Evolutionary conservation across 2,329 filamentous ascomycete genomes (phyloP).

Genomic region (Fusarium buharicum): DNA sequence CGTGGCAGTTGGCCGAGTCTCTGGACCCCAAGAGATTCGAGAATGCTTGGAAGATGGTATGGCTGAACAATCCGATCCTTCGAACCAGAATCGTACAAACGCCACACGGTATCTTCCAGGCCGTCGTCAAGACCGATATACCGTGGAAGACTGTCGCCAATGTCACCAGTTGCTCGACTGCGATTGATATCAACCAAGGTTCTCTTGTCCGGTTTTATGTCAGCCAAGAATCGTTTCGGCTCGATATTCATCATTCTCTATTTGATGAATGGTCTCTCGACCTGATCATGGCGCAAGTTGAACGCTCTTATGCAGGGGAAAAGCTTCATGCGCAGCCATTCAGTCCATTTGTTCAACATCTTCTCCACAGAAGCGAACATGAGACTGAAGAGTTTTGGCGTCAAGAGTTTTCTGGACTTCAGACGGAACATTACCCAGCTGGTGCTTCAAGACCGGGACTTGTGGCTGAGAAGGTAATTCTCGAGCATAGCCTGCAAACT

Average conservation of each 20-base stretch:
- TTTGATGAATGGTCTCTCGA: slow-evolving; percentile 11
- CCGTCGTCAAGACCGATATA: background rate
- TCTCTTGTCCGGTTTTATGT: background rate
- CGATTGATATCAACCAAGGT: background rate
- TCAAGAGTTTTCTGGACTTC: background rate
- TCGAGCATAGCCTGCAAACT: background rate
- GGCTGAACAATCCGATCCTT: background rate
- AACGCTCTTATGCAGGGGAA: background rate
- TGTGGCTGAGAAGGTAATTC: background rate
- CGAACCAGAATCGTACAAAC: background rate
- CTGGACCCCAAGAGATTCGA: background rate
- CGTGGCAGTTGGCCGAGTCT: background rate
- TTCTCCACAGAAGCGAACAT: background rate
- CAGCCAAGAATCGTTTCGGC: background rate
- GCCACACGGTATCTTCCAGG: background rate
- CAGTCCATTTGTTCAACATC: background rate
- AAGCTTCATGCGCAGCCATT: background rate
- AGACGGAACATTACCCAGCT: background rate
- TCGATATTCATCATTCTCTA: slow-evolving; percentile 1
- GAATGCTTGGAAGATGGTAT: background rate
- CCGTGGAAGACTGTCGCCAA: background rate
- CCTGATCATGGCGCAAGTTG: background rate
- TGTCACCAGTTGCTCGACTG: background rate
- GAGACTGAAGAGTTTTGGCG: slow-evolving; percentile 5
- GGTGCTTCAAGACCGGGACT: background rate